Evolutionary conservation across 257 asterid species (phyloP), one percentile per base, ranked within the genome.

Genomic region (Ligustrum vulgare): DNA sequence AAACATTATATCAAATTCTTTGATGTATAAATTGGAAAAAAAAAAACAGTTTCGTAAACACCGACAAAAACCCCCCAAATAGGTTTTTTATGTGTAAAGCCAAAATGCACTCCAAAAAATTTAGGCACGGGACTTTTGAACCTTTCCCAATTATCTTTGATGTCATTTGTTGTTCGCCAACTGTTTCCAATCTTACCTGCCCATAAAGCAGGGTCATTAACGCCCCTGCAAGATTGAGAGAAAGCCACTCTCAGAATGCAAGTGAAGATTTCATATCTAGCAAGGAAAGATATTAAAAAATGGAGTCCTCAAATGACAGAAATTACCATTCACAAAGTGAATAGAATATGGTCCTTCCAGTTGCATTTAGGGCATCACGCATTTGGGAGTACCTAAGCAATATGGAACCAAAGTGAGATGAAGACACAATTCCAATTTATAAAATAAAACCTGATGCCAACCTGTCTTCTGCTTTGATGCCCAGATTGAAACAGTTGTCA

Each of bases 141-240:
- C 97, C 99, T 94, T 76, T 84, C 95, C 99, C 99, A 94, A 18
- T 96, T 78, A 85, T 94, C 99, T 69, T 88, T 88, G 70, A 94
- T 94, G 84, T 94, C 98, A 5, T 89, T 88, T 35, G 99, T 92
- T 23, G 98, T 94, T 58, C 99, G 87, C 99, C 98, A 94, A 78
- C 99, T 94, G 86, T 94, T 90, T 75, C 99, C 98, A 78, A 92
- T 84, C 47, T 81, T 80, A 69, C 88, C 89, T 34, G 97, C 99
- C 99, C 99, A 94, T 73, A 88, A 67, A n/a, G 99, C 97, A 49
- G 98, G 99, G 73, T 92, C 96, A 74, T 88, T 85, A 58, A 72
- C 90, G 9, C 99, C 99, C 99, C 99, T 91, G 86, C 22, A 77
- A 36, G 41, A 72, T 69, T 72, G 34, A 12, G 39, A 54, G 31